phyloP scores from a whole-genome alignment of 1,139 yeast genomes.

The Kodamaea anthophila region DNA sequence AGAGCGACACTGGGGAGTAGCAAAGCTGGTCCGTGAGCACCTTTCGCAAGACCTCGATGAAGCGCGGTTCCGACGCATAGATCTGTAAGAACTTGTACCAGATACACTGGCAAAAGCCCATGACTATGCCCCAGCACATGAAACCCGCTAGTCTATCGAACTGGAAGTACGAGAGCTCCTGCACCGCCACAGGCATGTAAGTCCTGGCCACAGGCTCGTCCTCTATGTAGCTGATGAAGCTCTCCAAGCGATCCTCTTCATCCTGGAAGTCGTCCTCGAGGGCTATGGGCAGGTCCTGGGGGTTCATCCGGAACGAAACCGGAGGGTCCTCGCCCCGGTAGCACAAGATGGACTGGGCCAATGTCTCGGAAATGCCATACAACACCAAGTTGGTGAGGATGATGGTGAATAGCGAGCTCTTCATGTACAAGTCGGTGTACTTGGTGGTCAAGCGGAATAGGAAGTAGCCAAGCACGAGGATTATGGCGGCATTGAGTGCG shows the following conservation, averaged over 20 bases:
- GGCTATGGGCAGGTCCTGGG: slow-evolving; percentile 19
- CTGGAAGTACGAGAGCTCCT: slow-evolving; percentile 42
- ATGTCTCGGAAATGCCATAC: slow-evolving; percentile 82
- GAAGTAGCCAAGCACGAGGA: slow-evolving; percentile 42
- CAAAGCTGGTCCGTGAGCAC: slow-evolving; percentile 86
- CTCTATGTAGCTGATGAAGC: slow-evolving; percentile 34
- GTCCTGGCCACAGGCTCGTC: slow-evolving; percentile 13
- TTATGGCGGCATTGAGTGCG: slow-evolving; percentile 46
- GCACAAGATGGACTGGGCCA: slow-evolving; percentile 68
- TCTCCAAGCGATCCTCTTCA: slow-evolving; percentile 27
- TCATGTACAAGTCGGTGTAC: slow-evolving; percentile 60
- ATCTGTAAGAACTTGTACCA: slow-evolving; percentile 87
- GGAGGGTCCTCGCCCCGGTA: slow-evolving; percentile 22
- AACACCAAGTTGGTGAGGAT: slow-evolving; percentile 76
- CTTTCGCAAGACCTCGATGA: slow-evolving; percentile 77
- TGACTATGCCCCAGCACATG: slow-evolving; percentile 79
- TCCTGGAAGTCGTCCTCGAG: slow-evolving; percentile 15
- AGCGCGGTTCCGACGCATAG: slow-evolving; percentile 72
- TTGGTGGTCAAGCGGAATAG: slow-evolving; percentile 48
- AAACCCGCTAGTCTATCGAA: slow-evolving; percentile 74
- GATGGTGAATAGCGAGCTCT: slow-evolving; percentile 67
- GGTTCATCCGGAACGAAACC: slow-evolving; percentile 17
- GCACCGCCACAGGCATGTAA: slow-evolving; percentile 6
- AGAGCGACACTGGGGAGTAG: slow-evolving; percentile 80
- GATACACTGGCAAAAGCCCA: slow-evolving; percentile 78